Base-by-base conservation (phyloP, 148 eudicot species). In the Fallopia convolvulus region DNA sequence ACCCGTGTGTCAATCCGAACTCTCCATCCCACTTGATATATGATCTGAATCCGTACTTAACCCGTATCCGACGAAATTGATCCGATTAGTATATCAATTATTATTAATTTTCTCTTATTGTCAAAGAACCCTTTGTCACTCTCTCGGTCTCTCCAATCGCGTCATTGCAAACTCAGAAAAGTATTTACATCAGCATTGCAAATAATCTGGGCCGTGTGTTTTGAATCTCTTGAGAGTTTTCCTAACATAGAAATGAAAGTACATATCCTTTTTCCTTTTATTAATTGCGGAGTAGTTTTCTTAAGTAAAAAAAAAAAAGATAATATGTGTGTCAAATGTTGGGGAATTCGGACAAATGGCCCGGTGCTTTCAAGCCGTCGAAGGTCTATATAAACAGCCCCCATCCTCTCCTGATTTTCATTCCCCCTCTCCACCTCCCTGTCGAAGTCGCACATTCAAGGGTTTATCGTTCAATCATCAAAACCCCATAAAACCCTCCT, bases 401-500 rank as follows among this genome's bases (percentile, higher is more conserved):
- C 39, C 36, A 26, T 61, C 39, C 39, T 30, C 39, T 63, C 30
- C 17, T 3, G 15, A 33, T 30, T 30, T 23, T 26, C 70, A 63
- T 30, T 10, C 40, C 1, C 39, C 18, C 0, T 30, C 9, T 11
- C 70, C 18, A 21, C 9, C 20, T 52, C 58, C 3, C 58, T 26
- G 17, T 30, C 70, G 15, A 63, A 32, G 17, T 63, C 70, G 36
- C 11, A 3, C 11, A 10, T 63, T 1, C 70, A 63, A 63, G 70
- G 70, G 70, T 63, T 63, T 63, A 63, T 30, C 70, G 70, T 26
- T 63, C 70, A 63, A 63, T 30, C 39, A 63, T 30, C 70, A 63
- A 63, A 30, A 26, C 70, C 30, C 40, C 40, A 63, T 63, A 9
- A 26, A 63, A 63, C 3, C 65, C 32, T 20, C 52, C 11, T 2